Percentiles rank a stretch among this genome's conserved stretches.
phyloP scores from a whole-genome alignment of 257 asterid species.

The Ocimum tenuiflorum region DNA sequence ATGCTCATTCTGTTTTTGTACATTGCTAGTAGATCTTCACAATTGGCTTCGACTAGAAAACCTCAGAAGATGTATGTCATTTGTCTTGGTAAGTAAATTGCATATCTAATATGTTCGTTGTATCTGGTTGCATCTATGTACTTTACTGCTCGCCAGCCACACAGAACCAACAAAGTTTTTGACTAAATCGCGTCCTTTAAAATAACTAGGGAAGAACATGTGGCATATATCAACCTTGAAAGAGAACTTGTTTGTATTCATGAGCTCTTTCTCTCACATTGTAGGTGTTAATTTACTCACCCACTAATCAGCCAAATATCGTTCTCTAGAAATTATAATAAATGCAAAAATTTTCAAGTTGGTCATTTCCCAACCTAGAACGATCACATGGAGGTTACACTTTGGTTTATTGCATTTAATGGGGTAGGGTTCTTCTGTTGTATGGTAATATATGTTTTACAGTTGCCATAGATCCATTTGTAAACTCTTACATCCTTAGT shows the following conservation, averaged over 20 bases:
- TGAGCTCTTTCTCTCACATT: slow-evolving; percentile 1
- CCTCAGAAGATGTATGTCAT: slow-evolving; percentile 2
- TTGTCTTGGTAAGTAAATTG: background rate
- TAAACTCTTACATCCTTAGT: background rate
- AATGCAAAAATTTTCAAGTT: slow-evolving; percentile 8
- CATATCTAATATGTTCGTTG: background rate
- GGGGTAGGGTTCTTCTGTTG: background rate
- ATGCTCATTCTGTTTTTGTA: slow-evolving; percentile 12
- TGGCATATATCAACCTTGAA: background rate
- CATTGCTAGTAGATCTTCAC: background rate
- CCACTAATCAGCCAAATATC: background rate
- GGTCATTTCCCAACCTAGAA: background rate
- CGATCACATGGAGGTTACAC: background rate
- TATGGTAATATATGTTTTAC: background rate
- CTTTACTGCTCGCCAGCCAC: background rate
- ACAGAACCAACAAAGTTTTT: background rate
- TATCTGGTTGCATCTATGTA: background rate
- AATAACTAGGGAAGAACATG: slow-evolving; percentile 5
- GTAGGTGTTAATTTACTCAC: background rate
- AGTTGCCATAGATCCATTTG: background rate
- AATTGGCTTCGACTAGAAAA: slow-evolving; percentile 12
- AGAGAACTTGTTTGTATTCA: background rate
- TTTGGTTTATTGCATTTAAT: background rate
- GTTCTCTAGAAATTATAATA: background rate
- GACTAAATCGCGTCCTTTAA: too few relatives aligned